Evolutionary conservation across 768 basidiomycete genomes (phyloP).

Genomic region (Gyrodon lividus): DNA sequence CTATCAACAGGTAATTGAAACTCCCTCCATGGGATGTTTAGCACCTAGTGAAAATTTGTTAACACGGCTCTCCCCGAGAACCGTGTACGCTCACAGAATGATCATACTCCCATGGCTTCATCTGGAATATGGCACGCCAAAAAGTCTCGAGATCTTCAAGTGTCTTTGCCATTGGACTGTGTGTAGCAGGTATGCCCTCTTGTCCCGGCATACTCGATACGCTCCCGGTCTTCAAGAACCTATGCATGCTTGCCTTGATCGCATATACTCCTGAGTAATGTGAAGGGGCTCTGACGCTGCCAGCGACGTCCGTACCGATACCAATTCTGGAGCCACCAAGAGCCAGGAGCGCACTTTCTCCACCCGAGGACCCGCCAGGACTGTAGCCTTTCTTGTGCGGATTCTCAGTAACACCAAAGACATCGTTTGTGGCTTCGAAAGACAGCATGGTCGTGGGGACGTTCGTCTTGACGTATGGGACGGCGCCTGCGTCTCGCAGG

Average conservation of each 20-base stretch:
- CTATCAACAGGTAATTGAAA: slow-evolving; percentile 47
- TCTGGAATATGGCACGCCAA: slow-evolving; percentile 59
- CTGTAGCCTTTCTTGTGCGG: slow-evolving; percentile 54
- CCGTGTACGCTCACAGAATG: slow-evolving; percentile 35
- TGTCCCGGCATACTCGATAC: slow-evolving; percentile 49
- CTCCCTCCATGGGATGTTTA: slow-evolving; percentile 36
- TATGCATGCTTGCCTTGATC: slow-evolving; percentile 54
- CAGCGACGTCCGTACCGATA: slow-evolving; percentile 69
- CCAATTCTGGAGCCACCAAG: slow-evolving; percentile 60
- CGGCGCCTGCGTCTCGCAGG: slow-evolving; percentile 58
- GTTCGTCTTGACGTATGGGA: slow-evolving; percentile 70
- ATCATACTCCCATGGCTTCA: slow-evolving; percentile 69
- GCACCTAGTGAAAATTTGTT: slow-evolving; percentile 21
- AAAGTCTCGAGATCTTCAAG: slow-evolving; percentile 63
- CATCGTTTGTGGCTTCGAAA: slow-evolving; percentile 55
- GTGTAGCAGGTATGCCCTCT: slow-evolving; percentile 53
- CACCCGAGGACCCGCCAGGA: slow-evolving; percentile 69
- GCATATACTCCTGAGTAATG: slow-evolving; percentile 66
- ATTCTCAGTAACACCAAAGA: slow-evolving; percentile 61
- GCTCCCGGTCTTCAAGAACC: slow-evolving; percentile 56
- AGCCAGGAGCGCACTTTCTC: slow-evolving; percentile 64
- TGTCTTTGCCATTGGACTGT: slow-evolving; percentile 62
- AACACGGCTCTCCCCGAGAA: background rate
- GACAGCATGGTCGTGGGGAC: slow-evolving; percentile 57
- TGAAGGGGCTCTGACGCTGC: slow-evolving; percentile 64